Conservation (phyloP, 805 yeast genomes). For the Candida boleticola region DNA sequence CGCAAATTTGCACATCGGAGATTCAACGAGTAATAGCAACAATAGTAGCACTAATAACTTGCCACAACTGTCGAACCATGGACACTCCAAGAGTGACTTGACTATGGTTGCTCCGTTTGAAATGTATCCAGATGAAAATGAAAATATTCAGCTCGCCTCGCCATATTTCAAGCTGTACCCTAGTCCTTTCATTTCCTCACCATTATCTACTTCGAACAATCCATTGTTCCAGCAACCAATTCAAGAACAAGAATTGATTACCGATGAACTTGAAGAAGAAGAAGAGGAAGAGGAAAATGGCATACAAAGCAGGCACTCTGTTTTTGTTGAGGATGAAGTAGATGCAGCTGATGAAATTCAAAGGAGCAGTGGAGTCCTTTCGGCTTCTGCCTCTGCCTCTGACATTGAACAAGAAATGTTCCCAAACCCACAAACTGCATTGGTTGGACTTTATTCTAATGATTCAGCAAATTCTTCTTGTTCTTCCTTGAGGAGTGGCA, state of each 20-base stretch:
- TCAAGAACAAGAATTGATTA: conserved; percentile 28
- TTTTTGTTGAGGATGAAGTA: background rate
- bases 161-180: conserved; percentile 24
- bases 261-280: conserved; percentile 14
- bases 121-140: conserved; percentile 21
- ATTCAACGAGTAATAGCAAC: background rate
- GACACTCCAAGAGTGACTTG: background rate
- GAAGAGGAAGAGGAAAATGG: conserved; percentile 5
- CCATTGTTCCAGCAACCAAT: conserved; percentile 29
- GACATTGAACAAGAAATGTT: conserved; percentile 6
- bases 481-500: conserved; percentile 25
- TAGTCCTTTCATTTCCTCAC: conserved; percentile 17
- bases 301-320: conserved; percentile 1
- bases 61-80: background rate
- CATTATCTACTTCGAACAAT: conserved; percentile 16
- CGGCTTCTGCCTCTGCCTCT: conserved; percentile 6
- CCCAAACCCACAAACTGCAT: conserved; percentile 21
- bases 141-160: conserved; percentile 21
- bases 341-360: conserved; percentile 7
- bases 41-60: background rate
- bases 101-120: conserved; percentile 16
- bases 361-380: background rate
- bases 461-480: conserved; percentile 34
- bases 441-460: conserved; percentile 22
- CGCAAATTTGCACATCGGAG: conserved; percentile 29